These are phyloP conservation scores for Symbiodinium natans DNA, from an alignment of 73 alveolate species.

Conservation along the genomic window DNA sequence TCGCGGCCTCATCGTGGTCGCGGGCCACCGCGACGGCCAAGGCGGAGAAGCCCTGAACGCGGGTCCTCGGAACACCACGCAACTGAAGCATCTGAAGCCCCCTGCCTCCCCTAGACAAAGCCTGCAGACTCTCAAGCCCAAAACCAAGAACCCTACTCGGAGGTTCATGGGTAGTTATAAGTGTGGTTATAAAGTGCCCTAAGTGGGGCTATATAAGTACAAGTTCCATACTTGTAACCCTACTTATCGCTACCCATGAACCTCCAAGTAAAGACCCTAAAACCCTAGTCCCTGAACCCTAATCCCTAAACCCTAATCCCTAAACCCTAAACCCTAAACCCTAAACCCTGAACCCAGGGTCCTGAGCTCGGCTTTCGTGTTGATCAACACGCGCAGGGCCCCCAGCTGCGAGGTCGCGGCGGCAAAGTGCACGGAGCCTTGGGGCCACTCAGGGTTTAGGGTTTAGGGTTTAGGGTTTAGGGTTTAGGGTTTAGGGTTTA, in stretches of 20 bases:
- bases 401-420: slow-evolving; percentile 85
- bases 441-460: not conserved
- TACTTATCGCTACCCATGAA: no score
- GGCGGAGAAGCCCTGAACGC: slow-evolving; percentile 31
- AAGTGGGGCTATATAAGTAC: no score
- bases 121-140: not conserved
- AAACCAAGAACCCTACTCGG: no score
- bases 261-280: no score
- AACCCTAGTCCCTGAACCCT: no score
- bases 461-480: no score
- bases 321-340: no score
- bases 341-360: slow-evolving; percentile 30
- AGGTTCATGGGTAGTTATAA: no score
- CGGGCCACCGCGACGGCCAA: slow-evolving; percentile 58
- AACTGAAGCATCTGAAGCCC: not conserved
- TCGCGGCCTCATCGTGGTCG: slow-evolving; percentile 43
- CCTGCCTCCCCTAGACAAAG: not conserved
- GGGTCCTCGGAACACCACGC: not conserved
- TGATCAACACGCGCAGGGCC: slow-evolving; percentile 64
- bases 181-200: no score
- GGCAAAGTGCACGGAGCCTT: slow-evolving; percentile 58
- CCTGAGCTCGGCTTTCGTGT: slow-evolving; percentile 58
- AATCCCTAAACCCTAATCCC: no score
- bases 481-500: no score
- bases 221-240: no score